Evolutionary conservation across 2,329 filamentous ascomycete species (phyloP), one percentile per base, ranked within the genome.

Genomic region (Aspergillus brunneoviolaceus): DNA sequence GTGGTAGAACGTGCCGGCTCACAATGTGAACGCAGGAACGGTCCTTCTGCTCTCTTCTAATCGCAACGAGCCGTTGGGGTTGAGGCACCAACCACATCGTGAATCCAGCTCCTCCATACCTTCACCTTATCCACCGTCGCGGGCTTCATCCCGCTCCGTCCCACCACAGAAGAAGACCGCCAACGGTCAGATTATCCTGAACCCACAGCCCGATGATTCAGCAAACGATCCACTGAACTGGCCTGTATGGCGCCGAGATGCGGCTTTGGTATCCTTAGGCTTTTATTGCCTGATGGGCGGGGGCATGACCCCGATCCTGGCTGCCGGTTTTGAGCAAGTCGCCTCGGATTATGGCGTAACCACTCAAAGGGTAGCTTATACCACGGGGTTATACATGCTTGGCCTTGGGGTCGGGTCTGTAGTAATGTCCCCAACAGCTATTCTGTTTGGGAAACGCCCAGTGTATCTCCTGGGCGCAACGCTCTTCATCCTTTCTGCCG

Each of bases 251-350:
- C 85, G 91, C 47, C 84, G 94, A 74, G 92, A 98, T 74, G 75
- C 83, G 25, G 91, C 94, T 0, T 77, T 98, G 63, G 69, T 96
- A 0, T 94, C 89, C 0, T 81, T 98, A 4, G 94, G 94, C 1
- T 89, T 96, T 69, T 96, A 96, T 76, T 96, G 92, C 75, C 90
- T 97, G 87, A 77, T 97, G 19, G 94, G 94, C 58, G 94, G 94
- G 47, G 94, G 94, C 49, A 96, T 96, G 81, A 97, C 93, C 0
- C 90, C 95, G 0, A 81, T 97, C 31, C 82, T 98, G 19, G 93
- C 94, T 0, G 94, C 95, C 10, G 94, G 92, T 12, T 98, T 97
- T 79, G 88, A 87, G 33, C 81, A 96, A 49, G 89, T 98, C 12
- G 89, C 92, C 1, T 64, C 81, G 0, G 84, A 82, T 2, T 89